phyloP scores from a whole-genome alignment of 1,139 yeast species.

The Citeromyces hawaiiensis region DNA sequence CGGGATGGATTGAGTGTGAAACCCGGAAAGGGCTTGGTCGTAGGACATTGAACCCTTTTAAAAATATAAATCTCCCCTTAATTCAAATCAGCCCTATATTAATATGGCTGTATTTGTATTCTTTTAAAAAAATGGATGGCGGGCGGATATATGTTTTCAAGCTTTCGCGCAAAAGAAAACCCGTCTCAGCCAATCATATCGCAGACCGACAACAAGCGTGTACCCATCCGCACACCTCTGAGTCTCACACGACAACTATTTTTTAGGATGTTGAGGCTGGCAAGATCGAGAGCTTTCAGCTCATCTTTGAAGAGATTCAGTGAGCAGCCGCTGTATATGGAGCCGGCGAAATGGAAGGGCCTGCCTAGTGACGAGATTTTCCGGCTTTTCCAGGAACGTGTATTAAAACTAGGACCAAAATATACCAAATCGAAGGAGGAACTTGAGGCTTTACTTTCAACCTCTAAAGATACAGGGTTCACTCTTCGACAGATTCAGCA shows the following conservation, averaged over 20 bases:
- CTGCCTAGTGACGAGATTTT: slow-evolving; percentile 51
- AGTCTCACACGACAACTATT: not conserved
- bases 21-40: not conserved
- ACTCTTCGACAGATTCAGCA: slow-evolving; percentile 5
- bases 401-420: slow-evolving; percentile 37
- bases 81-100: not conserved
- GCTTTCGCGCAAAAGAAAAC: not conserved
- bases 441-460: slow-evolving; percentile 27
- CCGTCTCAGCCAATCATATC: not conserved
- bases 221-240: not conserved
- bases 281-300: not conserved
- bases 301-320: not conserved
- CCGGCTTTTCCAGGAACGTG: slow-evolving; percentile 46
- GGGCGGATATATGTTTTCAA: not conserved
- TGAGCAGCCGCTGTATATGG: slow-evolving; percentile 8
- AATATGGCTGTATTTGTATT: not conserved
- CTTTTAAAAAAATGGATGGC: not conserved
- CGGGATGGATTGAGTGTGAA: not conserved
- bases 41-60: not conserved
- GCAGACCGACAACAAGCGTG: not conserved
- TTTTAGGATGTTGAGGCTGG: not conserved
- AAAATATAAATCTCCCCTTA: not conserved
- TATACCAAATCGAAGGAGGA: slow-evolving; percentile 40
- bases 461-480: slow-evolving; percentile 10
- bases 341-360: slow-evolving; percentile 61